phyloP scores from a whole-genome alignment of 306 rosid species.

The Inga leiocalycina region DNA sequence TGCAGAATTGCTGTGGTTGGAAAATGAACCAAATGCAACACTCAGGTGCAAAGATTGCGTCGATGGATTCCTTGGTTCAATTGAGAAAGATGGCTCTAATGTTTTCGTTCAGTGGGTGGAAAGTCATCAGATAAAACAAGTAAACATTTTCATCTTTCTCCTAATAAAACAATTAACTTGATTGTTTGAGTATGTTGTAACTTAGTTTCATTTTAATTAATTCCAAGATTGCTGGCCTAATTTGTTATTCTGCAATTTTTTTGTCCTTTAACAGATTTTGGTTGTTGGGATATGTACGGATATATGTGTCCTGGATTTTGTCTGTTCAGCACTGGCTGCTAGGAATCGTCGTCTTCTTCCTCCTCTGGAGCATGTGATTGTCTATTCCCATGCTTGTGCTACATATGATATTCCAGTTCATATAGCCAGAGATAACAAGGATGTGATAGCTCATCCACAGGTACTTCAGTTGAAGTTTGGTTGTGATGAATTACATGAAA shows the following conservation, averaged over 20 bases:
- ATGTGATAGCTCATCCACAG: constrained; percentile 85
- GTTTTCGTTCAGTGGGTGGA: constrained; percentile 85
- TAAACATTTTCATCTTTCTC: constrained; percentile 36
- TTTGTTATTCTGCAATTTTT: constrained; percentile 27
- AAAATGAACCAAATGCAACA: constrained; percentile 83
- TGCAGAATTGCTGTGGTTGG: constrained; percentile 75
- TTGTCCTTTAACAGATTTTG: constrained; percentile 56
- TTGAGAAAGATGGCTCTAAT: constrained; percentile 76
- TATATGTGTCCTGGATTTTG: constrained; percentile 88
- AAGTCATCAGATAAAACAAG: constrained; percentile 71
- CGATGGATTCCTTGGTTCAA: constrained; percentile 65
- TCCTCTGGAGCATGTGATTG: constrained; percentile 81
- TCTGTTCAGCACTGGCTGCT: constrained; percentile 63
- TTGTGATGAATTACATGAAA: not conserved
- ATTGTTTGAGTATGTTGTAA: not conserved
- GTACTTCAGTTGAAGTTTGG: constrained; percentile 10
- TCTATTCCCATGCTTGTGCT: constrained; percentile 81
- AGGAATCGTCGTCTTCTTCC: constrained; percentile 71
- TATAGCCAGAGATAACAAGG: constrained; percentile 62
- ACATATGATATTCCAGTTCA: constrained; percentile 74
- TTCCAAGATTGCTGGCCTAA: not conserved
- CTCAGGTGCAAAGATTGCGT: constrained; percentile 80
- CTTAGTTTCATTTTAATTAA: not conserved
- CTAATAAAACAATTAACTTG: not conserved
- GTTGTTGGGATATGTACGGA: constrained; percentile 91